These are phyloP conservation scores for Nitzschia inconspicua DNA, from an alignment of 108 stramenopile genomes.

Conservation along the genomic window DNA sequence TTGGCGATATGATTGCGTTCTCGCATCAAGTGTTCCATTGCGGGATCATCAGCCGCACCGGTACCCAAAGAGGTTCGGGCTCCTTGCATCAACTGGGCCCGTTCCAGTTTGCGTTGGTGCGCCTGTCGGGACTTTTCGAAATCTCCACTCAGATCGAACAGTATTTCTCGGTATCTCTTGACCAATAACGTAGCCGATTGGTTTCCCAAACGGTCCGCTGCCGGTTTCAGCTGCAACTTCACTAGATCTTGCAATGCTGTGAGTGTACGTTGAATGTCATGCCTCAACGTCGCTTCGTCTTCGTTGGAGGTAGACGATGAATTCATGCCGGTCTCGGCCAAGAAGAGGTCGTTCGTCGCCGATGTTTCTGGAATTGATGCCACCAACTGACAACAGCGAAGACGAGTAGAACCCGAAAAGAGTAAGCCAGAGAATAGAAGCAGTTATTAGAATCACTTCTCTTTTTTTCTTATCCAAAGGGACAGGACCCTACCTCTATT, in stretches of 20 bases:
- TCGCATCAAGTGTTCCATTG: constrained; percentile 75
- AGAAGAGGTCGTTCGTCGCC: constrained; percentile 28
- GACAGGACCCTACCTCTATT: too few relatives aligned
- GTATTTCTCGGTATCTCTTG: constrained; percentile 83
- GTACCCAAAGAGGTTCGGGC: constrained; percentile 8
- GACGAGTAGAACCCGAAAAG: too few relatives aligned
- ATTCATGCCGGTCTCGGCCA: constrained; percentile 59
- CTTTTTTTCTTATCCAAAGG: too few relatives aligned
- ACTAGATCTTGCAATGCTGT: constrained; percentile 63
- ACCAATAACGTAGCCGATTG: constrained; percentile 54
- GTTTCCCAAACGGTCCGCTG: constrained; percentile 50
- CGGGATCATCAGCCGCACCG: constrained; percentile 35
- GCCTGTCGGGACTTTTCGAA: constrained; percentile 63
- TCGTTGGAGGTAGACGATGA: constrained; percentile 16
- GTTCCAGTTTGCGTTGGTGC: constrained; percentile 56
- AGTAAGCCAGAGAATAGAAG: neutral
- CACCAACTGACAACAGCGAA: constrained; percentile 26
- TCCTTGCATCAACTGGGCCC: constrained; percentile 65
- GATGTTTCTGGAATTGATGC: constrained; percentile 28
- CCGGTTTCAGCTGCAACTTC: constrained; percentile 59
- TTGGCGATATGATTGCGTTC: constrained; percentile 78
- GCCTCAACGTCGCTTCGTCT: constrained; percentile 62
- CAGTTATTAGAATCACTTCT: too few relatives aligned
- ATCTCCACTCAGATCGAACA: constrained; percentile 72
- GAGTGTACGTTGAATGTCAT: constrained; percentile 73